A percentile compares a stretch with the other conserved stretches of the same genome.
These are phyloP conservation scores for Acer saccharum DNA, from an alignment of 345 rosid genomes.

Conservation along the genomic window DNA sequence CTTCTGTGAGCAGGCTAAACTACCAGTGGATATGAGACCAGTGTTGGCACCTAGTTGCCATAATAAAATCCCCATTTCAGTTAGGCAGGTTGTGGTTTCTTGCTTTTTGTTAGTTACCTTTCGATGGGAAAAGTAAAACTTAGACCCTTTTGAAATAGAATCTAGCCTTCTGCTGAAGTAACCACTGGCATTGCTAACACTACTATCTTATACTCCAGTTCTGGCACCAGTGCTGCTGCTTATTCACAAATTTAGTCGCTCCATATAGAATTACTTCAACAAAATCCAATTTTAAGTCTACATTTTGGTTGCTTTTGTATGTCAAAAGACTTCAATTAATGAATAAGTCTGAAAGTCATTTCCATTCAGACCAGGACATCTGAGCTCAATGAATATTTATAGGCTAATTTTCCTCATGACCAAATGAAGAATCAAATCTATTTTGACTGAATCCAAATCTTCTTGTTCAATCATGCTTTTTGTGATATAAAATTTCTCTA, in stretches of 20 bases:
- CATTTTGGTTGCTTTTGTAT: neutral
- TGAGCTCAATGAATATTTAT: neutral
- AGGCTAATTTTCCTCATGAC: neutral
- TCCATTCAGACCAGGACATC: neutral
- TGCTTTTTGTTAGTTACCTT: constrained; percentile 1
- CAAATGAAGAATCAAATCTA: neutral
- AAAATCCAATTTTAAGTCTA: neutral
- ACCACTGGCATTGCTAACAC: neutral
- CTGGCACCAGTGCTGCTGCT: neutral
- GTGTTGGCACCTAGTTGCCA: constrained; percentile 66
- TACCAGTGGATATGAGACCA: constrained; percentile 88
- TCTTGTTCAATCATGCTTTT: neutral
- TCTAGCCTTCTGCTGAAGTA: neutral
- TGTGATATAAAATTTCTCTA: neutral
- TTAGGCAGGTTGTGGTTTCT: constrained; percentile 65
- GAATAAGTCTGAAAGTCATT: neutral
- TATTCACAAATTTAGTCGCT: neutral
- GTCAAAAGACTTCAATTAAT: neutral
- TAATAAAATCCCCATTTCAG: constrained; percentile 78
- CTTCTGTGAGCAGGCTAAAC: constrained; percentile 71
- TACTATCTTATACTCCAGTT: neutral
- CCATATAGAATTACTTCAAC: constrained; percentile 3
- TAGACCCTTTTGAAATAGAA: neutral
- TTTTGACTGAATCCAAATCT: neutral
- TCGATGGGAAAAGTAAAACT: neutral